Conservation (phyloP, 345 rosid genomes). For the Sonneratia caseolaris region DNA sequence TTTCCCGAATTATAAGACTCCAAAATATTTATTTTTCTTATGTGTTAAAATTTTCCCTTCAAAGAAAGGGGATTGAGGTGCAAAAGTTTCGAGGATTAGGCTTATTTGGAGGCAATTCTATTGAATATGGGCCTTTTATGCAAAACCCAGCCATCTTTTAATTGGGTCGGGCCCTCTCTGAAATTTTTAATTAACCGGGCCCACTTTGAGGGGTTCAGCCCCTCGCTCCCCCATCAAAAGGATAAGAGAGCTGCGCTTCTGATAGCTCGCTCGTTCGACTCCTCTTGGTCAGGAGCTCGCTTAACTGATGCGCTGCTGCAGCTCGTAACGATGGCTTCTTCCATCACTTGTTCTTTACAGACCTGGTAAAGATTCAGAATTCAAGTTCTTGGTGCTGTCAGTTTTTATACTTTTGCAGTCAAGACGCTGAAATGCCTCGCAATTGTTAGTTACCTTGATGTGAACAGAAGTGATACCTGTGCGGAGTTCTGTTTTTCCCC, state of each 20-base stretch:
- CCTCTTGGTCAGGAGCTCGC: not conserved
- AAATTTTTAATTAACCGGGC: not conserved
- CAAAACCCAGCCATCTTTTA: too few species aligned
- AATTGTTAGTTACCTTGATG: not conserved
- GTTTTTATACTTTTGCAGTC: not conserved
- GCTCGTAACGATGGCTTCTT: constrained; percentile 47
- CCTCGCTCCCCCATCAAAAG: not conserved
- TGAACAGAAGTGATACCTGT: not conserved
- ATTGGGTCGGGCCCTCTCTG: not conserved
- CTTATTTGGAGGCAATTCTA: too few species aligned
- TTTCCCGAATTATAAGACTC: too few species aligned
- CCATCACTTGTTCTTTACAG: constrained; percentile 47
- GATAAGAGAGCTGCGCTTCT: not conserved
- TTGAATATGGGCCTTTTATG: too few species aligned
- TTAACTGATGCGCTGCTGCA: constrained; percentile 2
- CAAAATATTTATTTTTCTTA: too few species aligned
- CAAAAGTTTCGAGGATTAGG: too few species aligned
- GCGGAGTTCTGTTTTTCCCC: not conserved
- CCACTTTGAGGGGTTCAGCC: not conserved
- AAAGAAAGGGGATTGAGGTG: too few species aligned
- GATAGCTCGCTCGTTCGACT: not conserved
- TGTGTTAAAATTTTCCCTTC: too few species aligned
- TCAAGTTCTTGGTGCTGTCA: not conserved
- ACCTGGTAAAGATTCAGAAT: constrained; percentile 32
- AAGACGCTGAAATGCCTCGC: not conserved